Evolutionary conservation across 192 early-diverging fungal species (phyloP).

Genomic region (Kickxella alabastrina): DNA sequence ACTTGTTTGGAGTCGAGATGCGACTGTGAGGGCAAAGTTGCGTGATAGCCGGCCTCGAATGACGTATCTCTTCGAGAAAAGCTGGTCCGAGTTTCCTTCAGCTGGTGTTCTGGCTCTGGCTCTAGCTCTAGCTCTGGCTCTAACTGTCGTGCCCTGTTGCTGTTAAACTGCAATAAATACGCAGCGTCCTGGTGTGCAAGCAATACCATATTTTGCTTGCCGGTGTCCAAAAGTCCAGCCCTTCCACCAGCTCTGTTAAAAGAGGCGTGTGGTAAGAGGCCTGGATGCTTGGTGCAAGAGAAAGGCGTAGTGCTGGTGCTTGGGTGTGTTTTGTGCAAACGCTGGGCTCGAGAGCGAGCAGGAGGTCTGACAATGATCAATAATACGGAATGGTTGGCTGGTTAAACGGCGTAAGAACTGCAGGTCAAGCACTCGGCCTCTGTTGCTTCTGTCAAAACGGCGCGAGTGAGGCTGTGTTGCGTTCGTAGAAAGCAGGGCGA

Average conservation of each 20-base stretch:
- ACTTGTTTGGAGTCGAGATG: neutral
- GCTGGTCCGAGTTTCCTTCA: neutral
- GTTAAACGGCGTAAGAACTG: too few relatives aligned
- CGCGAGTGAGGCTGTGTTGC: too few relatives aligned
- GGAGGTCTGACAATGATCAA: too few relatives aligned
- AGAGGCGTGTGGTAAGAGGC: neutral
- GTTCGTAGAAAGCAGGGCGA: too few relatives aligned
- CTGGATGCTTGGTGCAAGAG: neutral
- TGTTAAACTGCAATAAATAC: neutral
- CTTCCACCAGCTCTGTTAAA: neutral
- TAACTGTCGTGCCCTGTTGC: neutral
- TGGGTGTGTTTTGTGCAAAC: too few relatives aligned
- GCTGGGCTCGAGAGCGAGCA: too few relatives aligned
- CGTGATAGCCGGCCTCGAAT: neutral
- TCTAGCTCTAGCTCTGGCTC: too few relatives aligned
- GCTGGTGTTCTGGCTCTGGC: too few relatives aligned
- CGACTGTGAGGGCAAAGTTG: neutral
- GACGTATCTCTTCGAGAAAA: neutral
- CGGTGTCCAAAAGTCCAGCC: neutral
- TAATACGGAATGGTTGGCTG: too few relatives aligned
- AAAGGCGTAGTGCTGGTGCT: neutral
- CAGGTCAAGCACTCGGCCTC: too few relatives aligned
- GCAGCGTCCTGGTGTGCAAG: slow-evolving; percentile 8
- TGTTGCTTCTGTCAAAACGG: too few relatives aligned
- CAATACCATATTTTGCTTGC: slow-evolving; percentile 5